A percentile compares a stretch with the other conserved stretches of the same genome.
phyloP scores from a whole-genome alignment of 352 stramenopile species.

The Pythium aquatile region DNA sequence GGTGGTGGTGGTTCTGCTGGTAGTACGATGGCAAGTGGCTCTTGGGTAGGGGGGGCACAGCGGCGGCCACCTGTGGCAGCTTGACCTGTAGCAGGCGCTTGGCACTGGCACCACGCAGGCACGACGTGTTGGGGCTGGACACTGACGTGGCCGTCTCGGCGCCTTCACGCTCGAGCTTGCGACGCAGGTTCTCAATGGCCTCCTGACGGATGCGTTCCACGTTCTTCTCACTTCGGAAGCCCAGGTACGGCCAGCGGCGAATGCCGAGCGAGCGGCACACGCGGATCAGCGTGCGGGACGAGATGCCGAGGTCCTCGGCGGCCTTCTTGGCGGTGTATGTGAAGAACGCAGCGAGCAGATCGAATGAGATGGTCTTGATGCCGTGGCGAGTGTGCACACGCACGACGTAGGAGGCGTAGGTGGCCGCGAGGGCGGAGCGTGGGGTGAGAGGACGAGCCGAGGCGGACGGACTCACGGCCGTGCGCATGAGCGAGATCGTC shows the following conservation, averaged over 20 bases:
- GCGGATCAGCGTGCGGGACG: slow-evolving; percentile 72
- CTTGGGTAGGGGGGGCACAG: slow-evolving; percentile 17
- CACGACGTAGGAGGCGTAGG: slow-evolving; percentile 20
- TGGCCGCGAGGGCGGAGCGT: slow-evolving; percentile 17
- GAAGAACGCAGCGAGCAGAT: slow-evolving; percentile 66
- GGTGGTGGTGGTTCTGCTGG: slow-evolving; percentile 7
- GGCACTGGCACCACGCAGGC: slow-evolving; percentile 61
- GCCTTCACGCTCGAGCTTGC: slow-evolving; percentile 59
- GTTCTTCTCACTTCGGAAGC: slow-evolving; percentile 80
- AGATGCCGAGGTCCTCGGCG: slow-evolving; percentile 72
- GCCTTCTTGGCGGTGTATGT: slow-evolving; percentile 76
- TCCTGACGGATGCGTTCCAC: slow-evolving; percentile 75
- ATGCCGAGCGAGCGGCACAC: slow-evolving; percentile 76
- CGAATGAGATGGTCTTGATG: slow-evolving; percentile 81
- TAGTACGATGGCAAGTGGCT: slow-evolving; percentile 17
- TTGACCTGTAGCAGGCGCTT: slow-evolving; percentile 74
- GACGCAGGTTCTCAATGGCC: slow-evolving; percentile 72
- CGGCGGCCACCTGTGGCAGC: slow-evolving; percentile 32
- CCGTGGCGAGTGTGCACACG: slow-evolving; percentile 19
- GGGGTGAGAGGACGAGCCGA: slow-evolving; percentile 4
- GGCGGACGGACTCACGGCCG: not conserved
- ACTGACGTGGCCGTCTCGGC: slow-evolving; percentile 16
- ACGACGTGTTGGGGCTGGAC: slow-evolving; percentile 43
- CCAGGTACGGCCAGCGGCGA: slow-evolving; percentile 74
- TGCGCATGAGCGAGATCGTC: slow-evolving; percentile 18